phyloP scores from a whole-genome alignment of 2,329 filamentous ascomycete species.

The Hymenoscyphus linearis region DNA sequence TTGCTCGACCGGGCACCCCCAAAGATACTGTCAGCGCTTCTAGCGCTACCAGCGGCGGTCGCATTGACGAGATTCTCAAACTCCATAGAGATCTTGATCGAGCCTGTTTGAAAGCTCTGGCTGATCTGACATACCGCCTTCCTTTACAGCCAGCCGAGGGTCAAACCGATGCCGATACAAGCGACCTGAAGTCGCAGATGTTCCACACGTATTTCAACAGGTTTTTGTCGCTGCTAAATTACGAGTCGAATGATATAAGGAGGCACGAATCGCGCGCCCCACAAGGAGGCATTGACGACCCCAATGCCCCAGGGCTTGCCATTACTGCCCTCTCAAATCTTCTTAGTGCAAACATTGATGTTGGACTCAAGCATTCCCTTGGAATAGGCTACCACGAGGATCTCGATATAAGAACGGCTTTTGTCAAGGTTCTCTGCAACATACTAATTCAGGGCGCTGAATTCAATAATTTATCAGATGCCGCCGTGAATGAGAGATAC shows the following conservation, averaged over 20 bases:
- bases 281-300: slow-evolving; percentile 46
- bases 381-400: slow-evolving; percentile 68
- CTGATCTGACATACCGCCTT: slow-evolving; percentile 60
- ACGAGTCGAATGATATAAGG: slow-evolving; percentile 44
- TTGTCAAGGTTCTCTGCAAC: slow-evolving; percentile 65
- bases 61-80: slow-evolving; percentile 51
- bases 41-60: slow-evolving; percentile 33
- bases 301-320: slow-evolving; percentile 53
- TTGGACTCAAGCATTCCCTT: slow-evolving; percentile 64
- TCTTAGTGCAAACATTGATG: slow-evolving; percentile 65
- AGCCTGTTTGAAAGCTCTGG: slow-evolving; percentile 59
- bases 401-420: slow-evolving; percentile 62
- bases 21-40: slow-evolving; percentile 34
- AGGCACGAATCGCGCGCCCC: slow-evolving; percentile 38
- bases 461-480: slow-evolving; percentile 63
- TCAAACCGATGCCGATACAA: slow-evolving; percentile 60
- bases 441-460: slow-evolving; percentile 68
- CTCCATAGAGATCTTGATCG: slow-evolving; percentile 62
- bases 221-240: slow-evolving; percentile 60
- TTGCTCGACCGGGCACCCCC: slow-evolving; percentile 53
- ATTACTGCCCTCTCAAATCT: slow-evolving; percentile 66
- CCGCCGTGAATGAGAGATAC: slow-evolving; percentile 63
- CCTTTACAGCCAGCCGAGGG: slow-evolving; percentile 61
- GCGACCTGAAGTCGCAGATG: slow-evolving; percentile 65
- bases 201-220: slow-evolving; percentile 68